Evolutionary conservation across 352 stramenopile genomes (phyloP).

Genomic region (Chrysophaeum taylorii): DNA sequence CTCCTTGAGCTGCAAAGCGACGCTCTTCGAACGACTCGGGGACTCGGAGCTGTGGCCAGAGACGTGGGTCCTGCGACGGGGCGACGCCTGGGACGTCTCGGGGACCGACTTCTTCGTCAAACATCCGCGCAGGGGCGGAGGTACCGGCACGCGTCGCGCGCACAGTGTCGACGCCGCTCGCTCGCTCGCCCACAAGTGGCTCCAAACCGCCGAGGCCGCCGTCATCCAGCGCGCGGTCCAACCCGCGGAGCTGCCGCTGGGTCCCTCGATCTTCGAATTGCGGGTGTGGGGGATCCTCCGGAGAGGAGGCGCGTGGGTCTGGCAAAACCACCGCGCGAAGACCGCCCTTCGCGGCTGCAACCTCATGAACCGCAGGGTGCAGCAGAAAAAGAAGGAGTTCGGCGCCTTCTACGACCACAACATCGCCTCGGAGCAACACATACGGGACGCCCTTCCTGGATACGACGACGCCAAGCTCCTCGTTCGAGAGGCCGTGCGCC

Average conservation of each 20-base stretch:
- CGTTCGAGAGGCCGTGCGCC: not conserved
- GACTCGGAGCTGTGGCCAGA: not conserved
- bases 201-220: not conserved
- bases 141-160: not conserved
- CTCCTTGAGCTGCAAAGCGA: not conserved
- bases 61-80: not conserved
- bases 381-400: not conserved
- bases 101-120: not conserved
- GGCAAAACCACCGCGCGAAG: not conserved
- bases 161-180: not conserved
- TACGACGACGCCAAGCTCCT: not conserved
- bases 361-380: conserved; percentile 5
- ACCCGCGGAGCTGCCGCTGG: not conserved
- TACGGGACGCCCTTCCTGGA: not conserved
- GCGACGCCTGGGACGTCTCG: not conserved
- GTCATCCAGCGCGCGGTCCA: not conserved
- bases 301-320: not conserved
- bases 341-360: not conserved
- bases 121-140: not conserved
- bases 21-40: not conserved
- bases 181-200: not conserved
- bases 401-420: not conserved
- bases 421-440: not conserved
- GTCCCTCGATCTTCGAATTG: not conserved
- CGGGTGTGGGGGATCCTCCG: not conserved